These are phyloP conservation scores for Pseudopediastrum boryanum DNA, from an alignment of 139 green algal species.

Conservation along the genomic window DNA sequence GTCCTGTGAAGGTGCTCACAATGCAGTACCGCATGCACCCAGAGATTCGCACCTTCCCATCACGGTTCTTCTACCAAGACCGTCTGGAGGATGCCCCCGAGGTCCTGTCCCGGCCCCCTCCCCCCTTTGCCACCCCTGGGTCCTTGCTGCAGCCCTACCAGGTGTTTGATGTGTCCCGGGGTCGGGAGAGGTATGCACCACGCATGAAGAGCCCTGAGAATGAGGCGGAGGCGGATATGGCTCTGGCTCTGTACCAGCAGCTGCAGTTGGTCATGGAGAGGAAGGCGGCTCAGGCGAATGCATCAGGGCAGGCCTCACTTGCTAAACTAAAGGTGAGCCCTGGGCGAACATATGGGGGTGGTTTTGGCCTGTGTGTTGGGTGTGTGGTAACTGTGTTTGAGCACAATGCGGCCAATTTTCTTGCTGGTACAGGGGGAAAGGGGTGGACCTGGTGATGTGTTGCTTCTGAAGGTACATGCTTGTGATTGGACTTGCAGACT, in stretches of 20 bases:
- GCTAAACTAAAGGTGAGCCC: too few relatives aligned
- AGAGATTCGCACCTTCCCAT: constrained; percentile 84
- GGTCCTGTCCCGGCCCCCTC: constrained; percentile 39
- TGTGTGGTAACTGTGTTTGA: too few relatives aligned
- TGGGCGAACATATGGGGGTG: too few relatives aligned
- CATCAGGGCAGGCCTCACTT: too few relatives aligned
- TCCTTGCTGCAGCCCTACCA: constrained; percentile 84
- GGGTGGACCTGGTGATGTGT: too few relatives aligned
- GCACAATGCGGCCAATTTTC: too few relatives aligned
- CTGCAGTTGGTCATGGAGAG: constrained; percentile 55
- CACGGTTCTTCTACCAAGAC: constrained; percentile 78
- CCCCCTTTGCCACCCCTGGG: constrained; percentile 53
- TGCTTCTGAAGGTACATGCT: too few relatives aligned
- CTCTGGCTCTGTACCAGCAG: constrained; percentile 72
- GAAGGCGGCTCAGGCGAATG: background rate
- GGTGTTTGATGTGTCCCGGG: constrained; percentile 83
- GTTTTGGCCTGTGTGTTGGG: too few relatives aligned
- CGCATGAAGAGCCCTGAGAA: constrained; percentile 16
- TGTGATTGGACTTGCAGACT: too few relatives aligned
- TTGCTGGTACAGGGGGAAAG: too few relatives aligned
- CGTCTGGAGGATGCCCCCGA: constrained; percentile 41
- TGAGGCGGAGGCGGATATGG: constrained; percentile 73
- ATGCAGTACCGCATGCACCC: constrained; percentile 96
- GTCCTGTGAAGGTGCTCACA: constrained; percentile 59
- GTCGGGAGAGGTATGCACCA: constrained; percentile 39